Evolutionary conservation across 2,329 filamentous ascomycete species (phyloP).

Genomic region (Cryphonectria carpinicola): DNA sequence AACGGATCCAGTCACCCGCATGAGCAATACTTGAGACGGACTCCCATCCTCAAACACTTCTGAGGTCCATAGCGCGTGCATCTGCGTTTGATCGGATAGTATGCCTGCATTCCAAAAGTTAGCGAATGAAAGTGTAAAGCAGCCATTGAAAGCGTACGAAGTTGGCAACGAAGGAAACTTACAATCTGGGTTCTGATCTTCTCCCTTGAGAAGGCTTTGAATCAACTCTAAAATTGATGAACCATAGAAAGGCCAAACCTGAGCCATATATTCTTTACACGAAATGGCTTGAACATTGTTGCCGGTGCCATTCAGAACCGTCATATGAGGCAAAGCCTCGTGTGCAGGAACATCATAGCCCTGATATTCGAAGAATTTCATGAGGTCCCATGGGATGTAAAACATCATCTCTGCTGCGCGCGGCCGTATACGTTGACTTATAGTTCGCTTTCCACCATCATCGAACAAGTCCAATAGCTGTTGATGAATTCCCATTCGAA

Average conservation of each 20-base stretch:
- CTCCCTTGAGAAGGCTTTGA: not conserved
- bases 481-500: conserved; percentile 3
- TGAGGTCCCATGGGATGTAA: not conserved
- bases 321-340: conserved; percentile 5
- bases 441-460: not conserved
- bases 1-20: conserved; percentile 14
- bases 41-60: not conserved
- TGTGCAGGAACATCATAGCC: conserved; percentile 3
- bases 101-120: not conserved
- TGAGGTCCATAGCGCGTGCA: not conserved
- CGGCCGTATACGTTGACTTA: not conserved
- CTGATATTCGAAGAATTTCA: conserved; percentile 4
- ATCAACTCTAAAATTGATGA: not conserved
- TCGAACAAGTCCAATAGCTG: not conserved
- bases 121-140: not conserved
- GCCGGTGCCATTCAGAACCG: conserved; percentile 5
- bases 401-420: conserved; percentile 4
- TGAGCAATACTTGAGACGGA: not conserved
- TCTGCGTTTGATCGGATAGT: not conserved
- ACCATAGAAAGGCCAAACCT: conserved; percentile 14
- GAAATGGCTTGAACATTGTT: conserved; percentile 10
- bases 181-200: not conserved
- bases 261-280: conserved; percentile 1
- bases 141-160: not conserved
- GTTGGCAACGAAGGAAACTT: not conserved